Evolutionary conservation across 495 filamentous ascomycete species (phyloP).

Genomic region (Viridothelium virens): DNA sequence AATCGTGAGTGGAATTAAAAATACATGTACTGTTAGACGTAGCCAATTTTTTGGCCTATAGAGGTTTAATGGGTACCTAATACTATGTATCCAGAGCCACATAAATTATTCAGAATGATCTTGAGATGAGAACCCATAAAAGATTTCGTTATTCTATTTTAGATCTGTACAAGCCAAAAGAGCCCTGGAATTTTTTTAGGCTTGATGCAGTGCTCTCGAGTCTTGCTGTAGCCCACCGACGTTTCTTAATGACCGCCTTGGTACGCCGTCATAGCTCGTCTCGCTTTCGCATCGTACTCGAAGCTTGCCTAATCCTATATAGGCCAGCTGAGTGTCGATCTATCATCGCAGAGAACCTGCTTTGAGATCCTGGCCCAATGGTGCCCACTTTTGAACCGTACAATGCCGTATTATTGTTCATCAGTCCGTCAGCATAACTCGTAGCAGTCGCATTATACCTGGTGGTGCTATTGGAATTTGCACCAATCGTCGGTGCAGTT

Average conservation of each 20-base stretch:
- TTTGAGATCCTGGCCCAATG: slow-evolving; percentile 1
- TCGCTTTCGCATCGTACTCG: background rate
- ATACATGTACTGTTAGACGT: no score
- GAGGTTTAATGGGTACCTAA: no score
- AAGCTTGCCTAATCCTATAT: background rate
- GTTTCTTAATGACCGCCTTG: background rate
- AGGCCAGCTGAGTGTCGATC: slow-evolving; percentile 3
- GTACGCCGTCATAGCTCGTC: background rate
- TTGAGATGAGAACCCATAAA: no score
- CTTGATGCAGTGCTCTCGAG: no score
- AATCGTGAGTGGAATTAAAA: no score
- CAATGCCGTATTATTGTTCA: slow-evolving; percentile 6
- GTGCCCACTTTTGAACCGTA: slow-evolving; percentile 6
- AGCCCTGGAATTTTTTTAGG: no score
- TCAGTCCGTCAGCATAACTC: background rate
- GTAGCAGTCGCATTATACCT: slow-evolving; percentile 2
- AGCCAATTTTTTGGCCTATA: no score
- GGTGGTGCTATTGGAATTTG: background rate
- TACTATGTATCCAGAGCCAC: no score
- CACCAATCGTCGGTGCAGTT: background rate
- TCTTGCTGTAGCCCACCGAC: no score
- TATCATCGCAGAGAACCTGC: slow-evolving; percentile 1
- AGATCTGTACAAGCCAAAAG: no score
- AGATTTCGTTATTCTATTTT: no score
- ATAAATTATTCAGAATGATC: no score